Evolutionary conservation across 768 basidiomycete genomes (phyloP).

Genomic region (Dioszegia aurantiaca): DNA sequence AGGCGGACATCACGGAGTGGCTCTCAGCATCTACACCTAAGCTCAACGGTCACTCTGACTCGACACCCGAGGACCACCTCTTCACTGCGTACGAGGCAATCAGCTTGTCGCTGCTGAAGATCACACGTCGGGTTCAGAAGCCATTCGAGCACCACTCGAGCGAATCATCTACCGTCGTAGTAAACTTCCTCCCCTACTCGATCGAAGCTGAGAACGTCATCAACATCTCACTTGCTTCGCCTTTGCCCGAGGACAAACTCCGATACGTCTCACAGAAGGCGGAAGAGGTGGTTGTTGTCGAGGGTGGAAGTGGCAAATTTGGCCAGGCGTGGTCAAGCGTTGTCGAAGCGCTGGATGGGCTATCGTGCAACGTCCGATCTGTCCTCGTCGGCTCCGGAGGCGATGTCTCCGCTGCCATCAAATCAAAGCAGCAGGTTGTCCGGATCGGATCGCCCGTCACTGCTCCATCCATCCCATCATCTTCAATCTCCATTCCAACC

Average conservation of each 20-base stretch:
- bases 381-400: conserved; percentile 50
- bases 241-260: conserved; percentile 38
- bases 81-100: conserved; percentile 65
- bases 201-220: conserved; percentile 56
- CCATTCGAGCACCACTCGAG: conserved; percentile 60
- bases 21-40: conserved; percentile 52
- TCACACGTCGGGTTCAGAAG: conserved; percentile 63
- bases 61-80: conserved; percentile 14
- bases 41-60: conserved; percentile 18
- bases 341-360: conserved; percentile 56
- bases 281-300: conserved; percentile 43
- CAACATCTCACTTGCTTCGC: conserved; percentile 55
- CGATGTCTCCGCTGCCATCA: conserved; percentile 49
- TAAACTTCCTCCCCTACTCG: conserved; percentile 68
- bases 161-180: conserved; percentile 57
- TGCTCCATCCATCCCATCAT: conserved; percentile 32
- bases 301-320: conserved; percentile 50
- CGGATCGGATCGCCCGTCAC: conserved; percentile 28
- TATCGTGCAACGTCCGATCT: conserved; percentile 45
- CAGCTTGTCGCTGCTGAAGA: conserved; percentile 63
- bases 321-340: conserved; percentile 42
- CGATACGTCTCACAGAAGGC: conserved; percentile 50
- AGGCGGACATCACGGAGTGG: conserved; percentile 64
- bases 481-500: conserved; percentile 61
- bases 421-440: conserved; percentile 55